Evolutionary conservation across 2,329 filamentous ascomycete species (phyloP).

Genomic region (Fusarium neocosmosporiellum): DNA sequence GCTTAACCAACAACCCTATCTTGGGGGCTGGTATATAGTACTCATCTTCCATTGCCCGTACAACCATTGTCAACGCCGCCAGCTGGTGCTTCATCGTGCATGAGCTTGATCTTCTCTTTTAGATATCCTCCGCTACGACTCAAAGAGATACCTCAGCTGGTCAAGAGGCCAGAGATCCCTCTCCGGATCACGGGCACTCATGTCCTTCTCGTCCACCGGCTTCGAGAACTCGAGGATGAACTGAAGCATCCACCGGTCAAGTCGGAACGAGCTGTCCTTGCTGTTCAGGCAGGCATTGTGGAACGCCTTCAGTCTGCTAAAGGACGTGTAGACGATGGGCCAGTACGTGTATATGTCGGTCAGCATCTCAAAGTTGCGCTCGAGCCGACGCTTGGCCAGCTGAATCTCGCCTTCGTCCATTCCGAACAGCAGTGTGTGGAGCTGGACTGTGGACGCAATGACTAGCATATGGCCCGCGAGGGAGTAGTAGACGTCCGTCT

Average conservation of each 20-base stretch:
- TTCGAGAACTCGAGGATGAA: slow-evolving; percentile 12
- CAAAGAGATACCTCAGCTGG: not conserved
- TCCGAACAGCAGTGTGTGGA: slow-evolving; percentile 58
- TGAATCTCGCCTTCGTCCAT: slow-evolving; percentile 46
- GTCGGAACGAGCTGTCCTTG: not conserved
- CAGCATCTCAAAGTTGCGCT: slow-evolving; percentile 58
- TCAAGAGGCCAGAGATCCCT: not conserved
- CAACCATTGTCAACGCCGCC: not conserved
- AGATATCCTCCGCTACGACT: not conserved
- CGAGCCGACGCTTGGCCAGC: slow-evolving; percentile 50
- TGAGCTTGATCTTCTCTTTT: not conserved
- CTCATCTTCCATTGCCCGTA: not conserved
- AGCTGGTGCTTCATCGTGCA: not conserved
- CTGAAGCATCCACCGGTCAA: slow-evolving; percentile 20
- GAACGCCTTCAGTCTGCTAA: slow-evolving; percentile 6
- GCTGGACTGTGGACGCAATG: slow-evolving; percentile 58
- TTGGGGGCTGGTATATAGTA: not conserved
- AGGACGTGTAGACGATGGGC: slow-evolving; percentile 39
- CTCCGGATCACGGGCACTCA: not conserved
- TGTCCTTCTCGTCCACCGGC: not conserved
- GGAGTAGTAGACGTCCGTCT: slow-evolving; percentile 52
- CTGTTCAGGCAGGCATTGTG: slow-evolving; percentile 10
- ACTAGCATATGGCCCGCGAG: slow-evolving; percentile 60
- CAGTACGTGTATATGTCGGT: slow-evolving; percentile 53
- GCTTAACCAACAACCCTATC: not conserved